Evolutionary conservation across 257 asterid species (phyloP).

Genomic region (Rehmannia glutinosa): DNA sequence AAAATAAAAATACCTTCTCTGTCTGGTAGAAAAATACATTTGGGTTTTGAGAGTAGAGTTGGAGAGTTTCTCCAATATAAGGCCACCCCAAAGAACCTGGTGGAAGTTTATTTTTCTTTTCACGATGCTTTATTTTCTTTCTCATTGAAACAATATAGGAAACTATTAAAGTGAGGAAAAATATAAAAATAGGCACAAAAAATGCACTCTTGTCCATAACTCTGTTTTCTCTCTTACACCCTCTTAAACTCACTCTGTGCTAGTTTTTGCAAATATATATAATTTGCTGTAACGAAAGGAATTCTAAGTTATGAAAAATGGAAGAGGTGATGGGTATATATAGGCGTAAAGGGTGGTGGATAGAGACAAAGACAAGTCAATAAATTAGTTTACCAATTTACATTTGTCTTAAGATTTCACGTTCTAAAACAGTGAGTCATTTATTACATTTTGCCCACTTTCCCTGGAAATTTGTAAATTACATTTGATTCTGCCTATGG

Average conservation of each 20-base stretch:
- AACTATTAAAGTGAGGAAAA: constrained; percentile 20
- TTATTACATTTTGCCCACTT: neutral
- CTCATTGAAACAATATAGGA: constrained; percentile 15
- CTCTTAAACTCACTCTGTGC: neutral
- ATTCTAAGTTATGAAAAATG: neutral
- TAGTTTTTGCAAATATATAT: no score
- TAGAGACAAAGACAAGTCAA: neutral
- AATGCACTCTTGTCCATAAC: constrained; percentile 22
- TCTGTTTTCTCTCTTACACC: neutral
- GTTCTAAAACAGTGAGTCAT: no score
- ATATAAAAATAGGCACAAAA: constrained; percentile 16
- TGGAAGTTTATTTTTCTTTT: constrained; percentile 42
- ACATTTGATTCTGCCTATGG: neutral
- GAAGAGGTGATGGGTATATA: constrained; percentile 10
- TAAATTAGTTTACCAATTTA: neutral
- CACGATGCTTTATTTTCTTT: constrained; percentile 9
- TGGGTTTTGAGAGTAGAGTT: constrained; percentile 78
- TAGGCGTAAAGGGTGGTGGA: neutral
- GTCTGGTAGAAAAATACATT: constrained; percentile 48
- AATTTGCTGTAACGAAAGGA: no score
- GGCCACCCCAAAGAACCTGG: constrained; percentile 98
- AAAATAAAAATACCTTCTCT: constrained; percentile 38
- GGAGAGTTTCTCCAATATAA: constrained; percentile 74
- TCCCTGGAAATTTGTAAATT: neutral
- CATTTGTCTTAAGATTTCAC: no score